Evolutionary conservation across 1,139 yeast genomes (phyloP).

Genomic region (Saccharomyces hybrid): DNA sequence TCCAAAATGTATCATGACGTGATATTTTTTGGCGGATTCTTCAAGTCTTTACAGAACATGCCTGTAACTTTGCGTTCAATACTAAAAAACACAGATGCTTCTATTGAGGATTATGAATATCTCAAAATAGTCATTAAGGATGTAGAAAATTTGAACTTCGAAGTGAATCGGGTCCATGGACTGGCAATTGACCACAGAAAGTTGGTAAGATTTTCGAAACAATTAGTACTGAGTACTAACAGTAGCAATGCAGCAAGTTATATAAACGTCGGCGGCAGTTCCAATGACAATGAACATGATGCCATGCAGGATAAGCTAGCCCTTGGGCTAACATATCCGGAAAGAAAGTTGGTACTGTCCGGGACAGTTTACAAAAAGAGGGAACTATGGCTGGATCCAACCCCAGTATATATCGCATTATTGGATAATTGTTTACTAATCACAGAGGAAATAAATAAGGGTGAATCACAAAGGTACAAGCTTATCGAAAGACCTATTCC

Average conservation of each 20-base stretch:
- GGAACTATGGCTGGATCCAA: slow-evolving; percentile 49
- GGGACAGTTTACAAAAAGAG: slow-evolving; percentile 61
- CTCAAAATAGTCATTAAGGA: slow-evolving; percentile 49
- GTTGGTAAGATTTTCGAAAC: slow-evolving; percentile 41
- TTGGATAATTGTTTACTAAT: slow-evolving; percentile 68
- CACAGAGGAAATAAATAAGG: slow-evolving; percentile 40
- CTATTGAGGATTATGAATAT: slow-evolving; percentile 49
- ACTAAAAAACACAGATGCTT: slow-evolving; percentile 41
- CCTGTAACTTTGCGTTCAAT: slow-evolving; percentile 62
- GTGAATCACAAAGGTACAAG: slow-evolving; percentile 31
- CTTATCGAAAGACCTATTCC: slow-evolving; percentile 56
- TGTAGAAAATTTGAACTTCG: slow-evolving; percentile 39
- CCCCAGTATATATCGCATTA: slow-evolving; percentile 47
- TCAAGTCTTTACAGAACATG: slow-evolving; percentile 64
- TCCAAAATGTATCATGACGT: slow-evolving; percentile 48
- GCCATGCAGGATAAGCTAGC: slow-evolving; percentile 30
- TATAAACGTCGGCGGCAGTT: slow-evolving; percentile 20
- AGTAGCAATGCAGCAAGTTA: slow-evolving; percentile 28
- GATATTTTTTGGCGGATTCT: slow-evolving; percentile 66
- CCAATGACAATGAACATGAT: slow-evolving; percentile 28
- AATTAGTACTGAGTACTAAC: slow-evolving; percentile 42
- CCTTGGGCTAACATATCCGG: slow-evolving; percentile 47
- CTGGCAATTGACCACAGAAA: slow-evolving; percentile 49
- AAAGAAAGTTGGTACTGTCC: slow-evolving; percentile 50
- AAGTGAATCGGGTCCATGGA: slow-evolving; percentile 48